Conservation (phyloP, 805 yeast species). For the Suhomyces sp. region DNA sequence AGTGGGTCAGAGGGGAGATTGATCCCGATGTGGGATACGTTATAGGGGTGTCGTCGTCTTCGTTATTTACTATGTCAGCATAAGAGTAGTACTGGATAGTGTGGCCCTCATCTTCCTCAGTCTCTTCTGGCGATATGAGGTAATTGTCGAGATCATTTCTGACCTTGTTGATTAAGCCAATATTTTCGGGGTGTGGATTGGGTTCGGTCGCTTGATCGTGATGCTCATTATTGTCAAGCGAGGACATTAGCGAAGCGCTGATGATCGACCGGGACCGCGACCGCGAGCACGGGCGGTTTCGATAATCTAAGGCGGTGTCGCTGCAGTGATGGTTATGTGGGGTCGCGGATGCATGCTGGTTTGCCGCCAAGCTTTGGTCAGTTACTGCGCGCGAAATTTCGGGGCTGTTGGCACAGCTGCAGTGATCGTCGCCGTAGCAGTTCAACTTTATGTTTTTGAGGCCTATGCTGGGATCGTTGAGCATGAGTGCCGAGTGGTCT, state of each 20-base stretch:
- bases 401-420: not conserved
- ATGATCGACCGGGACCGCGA: conserved; percentile 20
- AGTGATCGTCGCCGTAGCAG: conserved; percentile 15
- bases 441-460: conserved; percentile 21
- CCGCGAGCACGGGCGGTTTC: conserved; percentile 1
- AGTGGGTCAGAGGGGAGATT: not conserved
- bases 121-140: not conserved
- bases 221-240: conserved; percentile 11
- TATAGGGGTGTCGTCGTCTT: conserved; percentile 6
- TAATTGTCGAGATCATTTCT: not conserved
- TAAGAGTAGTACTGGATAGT: conserved; percentile 31
- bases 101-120: conserved; percentile 6
- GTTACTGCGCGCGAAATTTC: not conserved
- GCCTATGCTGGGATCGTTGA: conserved; percentile 25
- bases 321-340: not conserved
- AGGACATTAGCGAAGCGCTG: conserved; percentile 18
- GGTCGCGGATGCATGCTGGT: not conserved
- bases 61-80: conserved; percentile 28
- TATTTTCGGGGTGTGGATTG: not conserved
- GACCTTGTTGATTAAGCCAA: not conserved
- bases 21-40: not conserved
- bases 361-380: not conserved
- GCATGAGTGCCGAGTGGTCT: conserved; percentile 29
- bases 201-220: not conserved
- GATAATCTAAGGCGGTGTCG: conserved; percentile 1